Evolutionary conservation across 352 stramenopile genomes (phyloP), one percentile per base, ranked within the genome.

Genomic region (Globisporangium spinosum): DNA sequence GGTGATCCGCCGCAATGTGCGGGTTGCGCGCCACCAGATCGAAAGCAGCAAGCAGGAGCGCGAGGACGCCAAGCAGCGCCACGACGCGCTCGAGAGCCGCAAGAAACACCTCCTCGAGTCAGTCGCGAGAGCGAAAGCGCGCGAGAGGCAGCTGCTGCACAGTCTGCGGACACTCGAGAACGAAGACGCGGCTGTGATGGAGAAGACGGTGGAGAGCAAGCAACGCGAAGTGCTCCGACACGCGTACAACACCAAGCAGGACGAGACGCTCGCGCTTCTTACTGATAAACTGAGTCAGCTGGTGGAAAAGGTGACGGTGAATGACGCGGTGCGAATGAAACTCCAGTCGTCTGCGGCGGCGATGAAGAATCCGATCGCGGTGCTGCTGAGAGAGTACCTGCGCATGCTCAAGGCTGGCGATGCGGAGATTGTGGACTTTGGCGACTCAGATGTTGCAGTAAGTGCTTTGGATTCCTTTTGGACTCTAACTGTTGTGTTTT

Each of bases 31-130:
- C 0, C 63, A 76, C 22, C 61, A 72, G 20, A 66, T 80, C 35
- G 73, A 77, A 55, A 77, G 63, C 7, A 70, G 66, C 66, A 80
- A 80, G 61, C 65, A 51, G 29, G 76, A 85, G 60, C 78, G 76
- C 17, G 70, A 77, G 5, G 54, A 70, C n/a, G 78, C 76, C 6
- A 70, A 71, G 51, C 43, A 45, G 0, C 71, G 67, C 9, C 67
- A 53, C 17, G 60, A 73, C 0, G 35, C 53, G n/a, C 70, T 85
- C 6, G 23, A 68, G 25, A 63, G 22, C 20, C 70, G 69, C 17
- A 72, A 70, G 1, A 23, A 69, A 3, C 57, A 76, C 15, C 60
- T 82, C 0, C 22, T 72, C 8, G 74, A 82, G 2, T 40, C 76
- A 2, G 34, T 86, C 9, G 32, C 27, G 0, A 67, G 65, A 13